Evolutionary conservation across 352 stramenopile species (phyloP), one percentile per base, ranked within the genome.

Genomic region (Phytophthora pluvialis): DNA sequence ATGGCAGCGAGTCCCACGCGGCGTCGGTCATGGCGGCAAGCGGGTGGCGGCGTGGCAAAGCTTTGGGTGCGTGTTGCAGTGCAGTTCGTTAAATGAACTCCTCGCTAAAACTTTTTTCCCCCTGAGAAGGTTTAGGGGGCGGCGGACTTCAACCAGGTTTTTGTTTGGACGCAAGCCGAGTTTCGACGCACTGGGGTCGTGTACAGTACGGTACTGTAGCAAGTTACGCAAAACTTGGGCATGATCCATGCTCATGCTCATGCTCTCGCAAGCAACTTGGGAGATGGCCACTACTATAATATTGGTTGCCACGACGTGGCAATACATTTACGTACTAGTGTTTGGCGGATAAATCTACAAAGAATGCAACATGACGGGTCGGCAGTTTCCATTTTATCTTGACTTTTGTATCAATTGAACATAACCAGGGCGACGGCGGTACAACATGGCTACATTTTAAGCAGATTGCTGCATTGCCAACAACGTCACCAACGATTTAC

Each of bases 1-100:
- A 99, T 55, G 79, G 53, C 35, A 98, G 68, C 25, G 81, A 66
- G 50, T 81, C 70, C 86, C 86, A 94, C 18, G 44, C 13, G 11
- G 31, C 47, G 39, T 66, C 52, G n/a, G 46, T 61, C 65, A 73
- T 73, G 3, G 28, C 9, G n/a, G n/a, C 11, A 11, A n/a, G 31
- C 8, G 25, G 15, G 42, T 45, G 26, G 32, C 43, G 26, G 25
- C 3, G 40, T 28, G 21, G 21, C 4, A n/a, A 16, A 21, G 21
- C 21, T 1, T 47, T 15, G 1, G 15, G 31, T 45, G 48, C 4
- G 35, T 26, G 33, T 18, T 28, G 18, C 21, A 49, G 38, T 9
- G 50, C 39, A 43, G 45, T 11, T 60, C 35, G 49, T 39, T 15
- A 68, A 70, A 65, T 65, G 59, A 70, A 47, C 62, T 55, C 26